Evolutionary conservation across 139 green algal genomes (phyloP).

Genomic region (Nannochloris sp.): DNA sequence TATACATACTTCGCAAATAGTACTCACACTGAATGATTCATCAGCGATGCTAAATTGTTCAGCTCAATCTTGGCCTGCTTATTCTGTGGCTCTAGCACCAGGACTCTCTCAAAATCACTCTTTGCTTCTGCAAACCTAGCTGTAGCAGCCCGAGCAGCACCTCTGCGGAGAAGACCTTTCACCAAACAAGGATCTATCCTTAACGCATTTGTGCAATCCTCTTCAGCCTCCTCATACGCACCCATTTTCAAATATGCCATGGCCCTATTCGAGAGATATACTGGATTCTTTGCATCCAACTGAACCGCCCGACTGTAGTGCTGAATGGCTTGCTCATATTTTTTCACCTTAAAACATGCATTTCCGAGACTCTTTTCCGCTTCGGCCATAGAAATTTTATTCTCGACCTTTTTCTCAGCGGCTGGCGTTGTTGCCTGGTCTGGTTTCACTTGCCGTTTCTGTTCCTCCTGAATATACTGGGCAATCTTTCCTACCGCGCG

Average conservation of each 20-base stretch:
- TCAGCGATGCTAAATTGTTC: background rate
- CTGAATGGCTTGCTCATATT: constrained; percentile 30
- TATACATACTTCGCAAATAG: background rate
- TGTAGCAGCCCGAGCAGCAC: constrained; percentile 20
- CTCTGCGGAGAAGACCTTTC: constrained; percentile 41
- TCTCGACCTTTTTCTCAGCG: background rate
- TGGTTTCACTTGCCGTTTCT: too few relatives aligned
- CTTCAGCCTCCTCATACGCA: constrained; percentile 25
- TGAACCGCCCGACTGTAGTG: constrained; percentile 31
- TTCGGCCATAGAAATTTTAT: background rate
- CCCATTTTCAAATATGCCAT: constrained; percentile 35
- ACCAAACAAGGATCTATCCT: constrained; percentile 27
- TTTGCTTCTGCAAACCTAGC: constrained; percentile 2
- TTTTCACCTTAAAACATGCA: constrained; percentile 22
- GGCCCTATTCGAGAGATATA: constrained; percentile 43
- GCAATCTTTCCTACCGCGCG: too few relatives aligned
- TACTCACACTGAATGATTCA: background rate
- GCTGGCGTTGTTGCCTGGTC: background rate
- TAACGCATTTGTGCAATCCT: constrained; percentile 33
- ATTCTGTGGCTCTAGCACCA: constrained; percentile 42
- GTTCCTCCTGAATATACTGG: too few relatives aligned
- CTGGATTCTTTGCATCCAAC: constrained; percentile 16
- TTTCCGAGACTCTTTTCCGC: constrained; percentile 32
- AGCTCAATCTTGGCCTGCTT: constrained; percentile 39
- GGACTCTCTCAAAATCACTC: constrained; percentile 37